These are phyloP conservation scores for Smittium culicis DNA, from an alignment of 371 early-diverging fungal species.

Conservation along the genomic window DNA sequence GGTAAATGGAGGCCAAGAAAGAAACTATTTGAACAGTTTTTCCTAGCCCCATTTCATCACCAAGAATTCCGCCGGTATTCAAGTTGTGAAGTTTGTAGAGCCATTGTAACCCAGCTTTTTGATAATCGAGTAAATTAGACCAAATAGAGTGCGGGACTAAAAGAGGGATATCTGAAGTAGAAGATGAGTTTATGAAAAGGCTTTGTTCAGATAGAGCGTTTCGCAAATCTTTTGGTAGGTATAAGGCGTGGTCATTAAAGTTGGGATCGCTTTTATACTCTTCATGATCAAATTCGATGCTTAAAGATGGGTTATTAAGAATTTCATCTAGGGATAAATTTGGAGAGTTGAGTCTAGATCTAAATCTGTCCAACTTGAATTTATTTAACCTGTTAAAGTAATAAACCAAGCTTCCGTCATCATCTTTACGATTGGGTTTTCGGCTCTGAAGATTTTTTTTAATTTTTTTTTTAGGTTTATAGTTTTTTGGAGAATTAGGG, in stretches of 20 bases:
- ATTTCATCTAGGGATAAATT: background rate
- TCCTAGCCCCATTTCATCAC: constrained; percentile 98
- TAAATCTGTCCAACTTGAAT: background rate
- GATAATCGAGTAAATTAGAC: constrained; percentile 81
- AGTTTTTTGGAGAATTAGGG: background rate
- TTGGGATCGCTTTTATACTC: background rate
- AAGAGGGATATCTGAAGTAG: constrained; percentile 19
- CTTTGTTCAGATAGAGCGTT: background rate
- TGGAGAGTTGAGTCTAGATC: background rate
- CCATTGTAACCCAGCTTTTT: constrained; percentile 84
- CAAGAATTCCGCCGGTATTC: constrained; percentile 89
- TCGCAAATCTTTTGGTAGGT: background rate
- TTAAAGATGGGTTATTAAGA: background rate
- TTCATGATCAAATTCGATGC: background rate
- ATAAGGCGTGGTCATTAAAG: background rate
- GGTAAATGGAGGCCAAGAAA: constrained; percentile 44
- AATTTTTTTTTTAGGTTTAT: background rate
- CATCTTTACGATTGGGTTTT: too few species aligned
- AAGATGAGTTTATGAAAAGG: background rate
- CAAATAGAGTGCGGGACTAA: constrained; percentile 73
- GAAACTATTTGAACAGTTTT: constrained; percentile 91
- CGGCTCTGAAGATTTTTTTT: background rate
- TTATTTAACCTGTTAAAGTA: background rate
- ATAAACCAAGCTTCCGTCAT: background rate
- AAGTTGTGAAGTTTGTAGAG: constrained; percentile 73